Percentiles rank a stretch among this genome's conserved stretches.
Conservation (phyloP, 116 monocot species). For the Papilionanthe hybrid region DNA sequence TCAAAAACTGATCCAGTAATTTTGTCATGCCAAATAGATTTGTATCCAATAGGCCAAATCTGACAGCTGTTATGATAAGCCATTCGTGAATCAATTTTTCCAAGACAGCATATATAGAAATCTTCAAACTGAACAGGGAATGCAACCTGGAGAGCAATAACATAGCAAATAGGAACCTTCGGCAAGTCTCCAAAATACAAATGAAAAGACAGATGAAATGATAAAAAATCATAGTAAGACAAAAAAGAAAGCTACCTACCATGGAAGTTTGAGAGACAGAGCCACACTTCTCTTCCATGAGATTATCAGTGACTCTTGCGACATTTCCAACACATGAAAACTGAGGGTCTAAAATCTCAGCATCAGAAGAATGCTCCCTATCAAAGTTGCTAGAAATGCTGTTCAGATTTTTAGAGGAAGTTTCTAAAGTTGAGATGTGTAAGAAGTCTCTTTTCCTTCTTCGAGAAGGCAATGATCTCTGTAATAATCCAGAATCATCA, state of each 20-base stretch:
- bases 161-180: not conserved
- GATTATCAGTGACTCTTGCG: conserved; percentile 27
- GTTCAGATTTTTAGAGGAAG: conserved; percentile 31
- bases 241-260: conserved; percentile 32
- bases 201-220: conserved; percentile 10
- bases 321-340: conserved; percentile 18
- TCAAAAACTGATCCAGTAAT: conserved; percentile 89
- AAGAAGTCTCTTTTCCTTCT: conserved; percentile 57
- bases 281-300: conserved; percentile 18
- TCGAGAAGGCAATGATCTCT: conserved; percentile 30
- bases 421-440: conserved; percentile 31
- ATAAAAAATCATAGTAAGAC: not conserved
- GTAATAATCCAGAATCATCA: conserved; percentile 30
- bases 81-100: conserved; percentile 48
- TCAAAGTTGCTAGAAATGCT: conserved; percentile 12
- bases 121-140: conserved; percentile 93
- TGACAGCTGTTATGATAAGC: conserved; percentile 60
- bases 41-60: conserved; percentile 91
- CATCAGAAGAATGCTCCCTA: conserved; percentile 36
- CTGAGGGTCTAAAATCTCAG: conserved; percentile 28
- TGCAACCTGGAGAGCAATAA: conserved; percentile 32
- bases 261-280: conserved; percentile 19
- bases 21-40: conserved; percentile 83
- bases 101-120: conserved; percentile 63
- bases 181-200: not conserved